phyloP scores from a whole-genome alignment of 2,329 filamentous ascomycete species.

The Cladosporium sp. region DNA sequence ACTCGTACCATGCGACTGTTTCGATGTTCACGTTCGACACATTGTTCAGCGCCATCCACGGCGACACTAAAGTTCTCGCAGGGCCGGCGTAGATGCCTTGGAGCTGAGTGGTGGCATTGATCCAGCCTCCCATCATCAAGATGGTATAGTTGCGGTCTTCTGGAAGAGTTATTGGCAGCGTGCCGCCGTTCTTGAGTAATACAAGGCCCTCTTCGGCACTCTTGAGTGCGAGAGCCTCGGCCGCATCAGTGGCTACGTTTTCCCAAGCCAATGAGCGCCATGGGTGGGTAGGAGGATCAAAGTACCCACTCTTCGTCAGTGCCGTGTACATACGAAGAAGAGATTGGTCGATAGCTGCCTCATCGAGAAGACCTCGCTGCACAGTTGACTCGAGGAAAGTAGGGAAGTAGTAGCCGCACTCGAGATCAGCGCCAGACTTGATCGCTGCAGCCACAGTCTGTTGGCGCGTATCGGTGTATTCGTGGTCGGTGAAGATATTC shows the following conservation, averaged over 20 bases:
- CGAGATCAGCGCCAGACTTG: constrained; percentile 48
- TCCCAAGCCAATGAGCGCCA: constrained; percentile 50
- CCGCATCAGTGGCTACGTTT: constrained; percentile 50
- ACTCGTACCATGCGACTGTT: constrained; percentile 2
- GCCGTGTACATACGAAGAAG: constrained; percentile 48
- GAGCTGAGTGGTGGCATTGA: background rate
- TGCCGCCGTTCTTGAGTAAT: constrained; percentile 48
- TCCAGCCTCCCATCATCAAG: constrained; percentile 2
- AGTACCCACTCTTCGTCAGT: constrained; percentile 52
- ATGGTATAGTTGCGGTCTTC: constrained; percentile 17
- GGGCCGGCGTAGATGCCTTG: constrained; percentile 49
- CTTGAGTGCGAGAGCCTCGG: constrained; percentile 50
- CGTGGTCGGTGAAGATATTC: constrained; percentile 49
- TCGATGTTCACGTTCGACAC: constrained; percentile 2
- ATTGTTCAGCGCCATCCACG: constrained; percentile 3
- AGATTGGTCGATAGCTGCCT: constrained; percentile 43
- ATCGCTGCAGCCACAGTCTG: constrained; percentile 44
- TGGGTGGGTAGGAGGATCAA: constrained; percentile 41
- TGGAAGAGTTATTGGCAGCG: constrained; percentile 31
- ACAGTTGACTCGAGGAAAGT: constrained; percentile 39
- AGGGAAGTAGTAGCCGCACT: constrained; percentile 37
- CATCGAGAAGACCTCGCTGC: constrained; percentile 33
- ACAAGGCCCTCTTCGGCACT: constrained; percentile 44
- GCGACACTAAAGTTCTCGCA: background rate
- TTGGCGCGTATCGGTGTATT: constrained; percentile 35